Evolutionary conservation across 2,329 filamentous ascomycete species (phyloP).

Genomic region (Colletotrichum theobromicola): DNA sequence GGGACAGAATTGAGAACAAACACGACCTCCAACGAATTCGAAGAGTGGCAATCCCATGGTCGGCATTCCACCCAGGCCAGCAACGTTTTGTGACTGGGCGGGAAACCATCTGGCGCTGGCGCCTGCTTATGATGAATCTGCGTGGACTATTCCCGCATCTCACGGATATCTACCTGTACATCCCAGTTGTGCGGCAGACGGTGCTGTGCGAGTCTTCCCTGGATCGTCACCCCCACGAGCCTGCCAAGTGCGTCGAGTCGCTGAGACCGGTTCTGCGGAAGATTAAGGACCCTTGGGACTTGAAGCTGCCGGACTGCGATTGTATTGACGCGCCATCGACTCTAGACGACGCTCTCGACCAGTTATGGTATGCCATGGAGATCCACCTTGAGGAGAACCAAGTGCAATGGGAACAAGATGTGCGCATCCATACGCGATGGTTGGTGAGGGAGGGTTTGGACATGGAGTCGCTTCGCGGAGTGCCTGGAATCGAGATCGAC

Average conservation of each 20-base stretch:
- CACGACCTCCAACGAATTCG: not conserved
- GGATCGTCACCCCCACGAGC: not conserved
- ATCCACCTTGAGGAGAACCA: too few relatives aligned
- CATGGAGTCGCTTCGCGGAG: not conserved
- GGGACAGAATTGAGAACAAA: not conserved
- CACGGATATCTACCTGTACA: not conserved
- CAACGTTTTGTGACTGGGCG: not conserved
- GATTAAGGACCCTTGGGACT: not conserved
- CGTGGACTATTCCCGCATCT: not conserved
- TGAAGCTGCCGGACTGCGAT: not conserved
- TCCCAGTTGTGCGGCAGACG: not conserved
- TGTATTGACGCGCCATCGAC: not conserved
- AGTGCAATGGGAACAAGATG: not conserved
- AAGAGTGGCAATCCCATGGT: not conserved
- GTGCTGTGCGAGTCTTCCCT: fast-evolving
- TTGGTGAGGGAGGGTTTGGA: not conserved
- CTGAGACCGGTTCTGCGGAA: not conserved
- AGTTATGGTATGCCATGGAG: not conserved
- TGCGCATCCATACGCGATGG: not conserved
- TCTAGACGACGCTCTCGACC: not conserved
- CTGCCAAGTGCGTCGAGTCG: not conserved
- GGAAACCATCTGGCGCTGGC: not conserved
- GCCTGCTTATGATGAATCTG: not conserved
- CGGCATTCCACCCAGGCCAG: not conserved
- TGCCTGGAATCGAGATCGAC: not conserved